Base-by-base conservation (phyloP, 345 rosid genomes). In the Streptanthus diversifolius region DNA sequence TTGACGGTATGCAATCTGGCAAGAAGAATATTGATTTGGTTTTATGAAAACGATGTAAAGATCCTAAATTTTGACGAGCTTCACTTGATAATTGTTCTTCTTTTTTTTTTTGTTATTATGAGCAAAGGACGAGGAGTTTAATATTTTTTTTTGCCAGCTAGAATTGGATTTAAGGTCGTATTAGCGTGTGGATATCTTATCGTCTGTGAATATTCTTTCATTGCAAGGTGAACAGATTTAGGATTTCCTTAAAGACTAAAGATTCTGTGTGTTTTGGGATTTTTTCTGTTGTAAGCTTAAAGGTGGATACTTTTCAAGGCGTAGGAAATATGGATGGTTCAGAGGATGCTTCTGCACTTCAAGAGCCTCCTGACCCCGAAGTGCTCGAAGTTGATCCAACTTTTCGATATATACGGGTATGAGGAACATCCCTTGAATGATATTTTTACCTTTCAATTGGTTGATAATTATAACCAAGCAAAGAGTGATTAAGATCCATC, bases 341-440 rank as follows among this genome's bases (percentile, higher is more conserved):
- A 55, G 90, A 86, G 36, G 87, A 88, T 59, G 63, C 77, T 69
- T 59, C 75, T 4, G 74, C 66, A 0, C 73, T 66, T 76, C 76
- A 81, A 15, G 93, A 82, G 70, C 90, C 88, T 51, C 87, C 86
- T 64, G 89, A 86, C 73, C 85, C 90, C 2, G 81, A 84, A 22
- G 77, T 88, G 60, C 83, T 86, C 2, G 93, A 88, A 85, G 67
- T 77, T 41, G 91, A 89, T 80, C 91, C 90, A 64, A 83, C 91
- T 39, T 68, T 68, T 78, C 84, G 86, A 66, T 89, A 86, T 66
- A 79, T 81, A 17, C 73, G 84, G 88, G 95, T 86, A 85, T 56
- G 48, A 33, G n/a, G 32, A 40, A 0, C 5, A 8, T 58, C 25
- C 41, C 17, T 72, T 11, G 35, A 12, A 22, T 11, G 8, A 25